Evolutionary conservation across 164 flowering plant genomes (phyloP).

Genomic region (Vitis vinifera): ASM3070453v1 NC_081822.1:35147001-35147500

Average conservation of each 20-base stretch:
- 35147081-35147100: conserved; percentile 39
- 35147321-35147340: conserved; percentile 99
- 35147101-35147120: conserved; percentile 36
- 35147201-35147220: too few relatives aligned
- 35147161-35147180: too few relatives aligned
- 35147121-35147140: not conserved
- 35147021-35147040: conserved; percentile 54
- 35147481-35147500: too few relatives aligned
- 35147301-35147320: conserved; percentile 98
- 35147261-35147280: too few relatives aligned
- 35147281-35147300: conserved; percentile 5
- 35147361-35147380: conserved; percentile 77
- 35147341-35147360: conserved; percentile 85
- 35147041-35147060: conserved; percentile 51
- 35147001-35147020: too few relatives aligned
- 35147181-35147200: too few relatives aligned
- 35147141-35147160: too few relatives aligned
- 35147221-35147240: too few relatives aligned
- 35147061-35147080: conserved; percentile 54
- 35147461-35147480: conserved; percentile 15
- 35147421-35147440: conserved; percentile 45
- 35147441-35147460: conserved; percentile 37
- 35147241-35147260: too few relatives aligned
- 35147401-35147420: conserved; percentile 39
- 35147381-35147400: conserved; percentile 58